A percentile compares a stretch with the other conserved stretches of the same genome.
Conservation (phyloP, 208 protist species). For the Trypanosoma boissoni region DNA sequence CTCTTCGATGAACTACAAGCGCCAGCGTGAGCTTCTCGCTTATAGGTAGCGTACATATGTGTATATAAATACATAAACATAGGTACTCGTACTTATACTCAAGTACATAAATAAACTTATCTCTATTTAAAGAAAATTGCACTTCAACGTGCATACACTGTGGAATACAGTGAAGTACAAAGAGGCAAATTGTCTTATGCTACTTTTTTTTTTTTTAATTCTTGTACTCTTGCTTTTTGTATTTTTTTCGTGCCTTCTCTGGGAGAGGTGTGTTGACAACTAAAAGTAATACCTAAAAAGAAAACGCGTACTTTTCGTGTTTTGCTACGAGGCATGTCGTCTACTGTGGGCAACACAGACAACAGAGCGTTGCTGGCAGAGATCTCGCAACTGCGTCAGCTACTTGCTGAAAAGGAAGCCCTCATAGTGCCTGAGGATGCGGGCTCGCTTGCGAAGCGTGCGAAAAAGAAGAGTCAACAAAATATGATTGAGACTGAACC, state of each 20-base stretch:
- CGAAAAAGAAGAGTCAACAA: conserved; percentile 89
- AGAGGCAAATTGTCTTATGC: background rate
- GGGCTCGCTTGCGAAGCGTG: conserved; percentile 54
- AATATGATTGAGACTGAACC: conserved; percentile 90
- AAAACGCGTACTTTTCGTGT: conserved; percentile 16
- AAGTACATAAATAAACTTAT: background rate
- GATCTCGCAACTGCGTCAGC: conserved; percentile 54
- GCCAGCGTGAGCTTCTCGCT: background rate
- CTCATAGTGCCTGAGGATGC: conserved; percentile 34
- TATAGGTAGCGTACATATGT: background rate
- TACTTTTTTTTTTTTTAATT: conserved; percentile 1
- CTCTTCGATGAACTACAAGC: conserved; percentile 6
- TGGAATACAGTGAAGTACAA: background rate
- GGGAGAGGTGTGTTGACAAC: background rate
- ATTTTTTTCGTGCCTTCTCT: conserved; percentile 6
- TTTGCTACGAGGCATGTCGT: conserved; percentile 14
- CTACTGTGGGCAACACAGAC: conserved; percentile 7
- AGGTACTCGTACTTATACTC: background rate
- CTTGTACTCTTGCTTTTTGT: background rate
- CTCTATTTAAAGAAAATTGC: background rate
- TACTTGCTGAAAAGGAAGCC: conserved; percentile 40
- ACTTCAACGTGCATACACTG: background rate
- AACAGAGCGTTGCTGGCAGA: conserved; percentile 52
- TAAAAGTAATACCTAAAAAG: background rate
- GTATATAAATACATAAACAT: background rate